Evolutionary conservation across 2,329 filamentous ascomycete species (phyloP).

Genomic region (Fusarium hostae): DNA sequence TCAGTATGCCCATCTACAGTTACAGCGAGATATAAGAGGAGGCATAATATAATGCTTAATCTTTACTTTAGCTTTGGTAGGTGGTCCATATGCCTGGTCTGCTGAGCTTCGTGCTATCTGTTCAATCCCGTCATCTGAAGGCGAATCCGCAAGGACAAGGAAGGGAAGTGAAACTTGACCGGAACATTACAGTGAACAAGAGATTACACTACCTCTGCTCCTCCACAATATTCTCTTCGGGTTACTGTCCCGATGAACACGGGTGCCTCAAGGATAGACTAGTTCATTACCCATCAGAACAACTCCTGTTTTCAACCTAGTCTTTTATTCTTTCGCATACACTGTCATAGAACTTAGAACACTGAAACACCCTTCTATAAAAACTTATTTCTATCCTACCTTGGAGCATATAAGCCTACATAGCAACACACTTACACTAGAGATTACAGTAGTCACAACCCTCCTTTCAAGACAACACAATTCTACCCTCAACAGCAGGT

Average conservation of each 20-base stretch:
- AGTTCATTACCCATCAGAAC: background rate
- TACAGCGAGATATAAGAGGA: no score
- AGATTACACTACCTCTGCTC: background rate
- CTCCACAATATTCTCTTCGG: no score
- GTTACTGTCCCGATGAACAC: background rate
- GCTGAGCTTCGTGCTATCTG: no score
- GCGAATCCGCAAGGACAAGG: no score
- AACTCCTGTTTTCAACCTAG: background rate
- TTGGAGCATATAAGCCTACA: background rate
- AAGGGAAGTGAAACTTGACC: no score
- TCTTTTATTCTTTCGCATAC: accelerated
- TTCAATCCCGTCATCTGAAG: background rate
- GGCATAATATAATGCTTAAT: no score
- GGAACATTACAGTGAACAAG: background rate
- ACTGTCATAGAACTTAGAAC: background rate
- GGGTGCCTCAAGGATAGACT: no score
- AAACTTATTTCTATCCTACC: background rate
- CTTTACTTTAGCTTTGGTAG: no score
- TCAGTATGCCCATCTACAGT: no score
- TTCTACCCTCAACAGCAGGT: no score
- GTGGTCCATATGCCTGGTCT: no score
- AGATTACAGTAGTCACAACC: background rate
- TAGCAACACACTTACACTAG: no score
- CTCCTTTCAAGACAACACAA: background rate
- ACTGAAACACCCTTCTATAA: background rate